phyloP scores from a whole-genome alignment of 2,329 filamentous ascomycete species.

The Aureobasidium mangrovei region DNA sequence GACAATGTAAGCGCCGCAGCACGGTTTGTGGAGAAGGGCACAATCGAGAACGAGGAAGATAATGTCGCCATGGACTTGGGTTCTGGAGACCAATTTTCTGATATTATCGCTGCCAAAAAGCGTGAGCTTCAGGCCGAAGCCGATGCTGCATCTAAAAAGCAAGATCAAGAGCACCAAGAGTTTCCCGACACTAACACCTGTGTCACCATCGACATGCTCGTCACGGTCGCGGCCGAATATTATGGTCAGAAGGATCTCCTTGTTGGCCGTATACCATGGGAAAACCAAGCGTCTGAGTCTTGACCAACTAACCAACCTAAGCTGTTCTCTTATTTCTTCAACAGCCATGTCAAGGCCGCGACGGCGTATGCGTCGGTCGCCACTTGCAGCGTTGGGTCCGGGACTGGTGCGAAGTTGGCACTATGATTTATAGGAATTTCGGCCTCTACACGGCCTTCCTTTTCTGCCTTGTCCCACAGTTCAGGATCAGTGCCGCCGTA shows the following conservation, averaged over 20 bases:
- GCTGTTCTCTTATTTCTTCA: slow-evolving; percentile 1
- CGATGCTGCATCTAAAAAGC: neutral
- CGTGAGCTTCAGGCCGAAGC: slow-evolving; percentile 3
- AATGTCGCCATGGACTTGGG: neutral
- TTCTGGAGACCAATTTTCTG: neutral
- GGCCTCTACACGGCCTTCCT: slow-evolving; percentile 34
- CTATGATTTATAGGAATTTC: slow-evolving; percentile 53
- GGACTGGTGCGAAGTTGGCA: slow-evolving; percentile 49
- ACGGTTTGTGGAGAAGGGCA: neutral
- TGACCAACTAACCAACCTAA: neutral
- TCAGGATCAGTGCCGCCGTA: slow-evolving; percentile 46
- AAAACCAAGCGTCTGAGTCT: neutral
- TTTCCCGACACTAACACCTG: slow-evolving; percentile 31
- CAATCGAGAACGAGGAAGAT: neutral
- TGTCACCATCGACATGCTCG: slow-evolving; percentile 83
- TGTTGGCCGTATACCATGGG: slow-evolving; percentile 41
- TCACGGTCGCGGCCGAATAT: slow-evolving; percentile 77
- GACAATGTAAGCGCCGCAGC: slow-evolving; percentile 11
- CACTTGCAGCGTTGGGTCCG: slow-evolving; percentile 48
- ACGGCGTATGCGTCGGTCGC: slow-evolving; percentile 36
- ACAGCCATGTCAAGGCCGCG: slow-evolving; percentile 28
- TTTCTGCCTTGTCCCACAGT: slow-evolving; percentile 42
- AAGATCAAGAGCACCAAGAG: slow-evolving; percentile 15
- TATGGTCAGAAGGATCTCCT: slow-evolving; percentile 85
- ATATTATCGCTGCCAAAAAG: slow-evolving; percentile 11